Base-by-base conservation (phyloP, 148 eudicot species). In the Nepenthes mirabilis region DNA sequence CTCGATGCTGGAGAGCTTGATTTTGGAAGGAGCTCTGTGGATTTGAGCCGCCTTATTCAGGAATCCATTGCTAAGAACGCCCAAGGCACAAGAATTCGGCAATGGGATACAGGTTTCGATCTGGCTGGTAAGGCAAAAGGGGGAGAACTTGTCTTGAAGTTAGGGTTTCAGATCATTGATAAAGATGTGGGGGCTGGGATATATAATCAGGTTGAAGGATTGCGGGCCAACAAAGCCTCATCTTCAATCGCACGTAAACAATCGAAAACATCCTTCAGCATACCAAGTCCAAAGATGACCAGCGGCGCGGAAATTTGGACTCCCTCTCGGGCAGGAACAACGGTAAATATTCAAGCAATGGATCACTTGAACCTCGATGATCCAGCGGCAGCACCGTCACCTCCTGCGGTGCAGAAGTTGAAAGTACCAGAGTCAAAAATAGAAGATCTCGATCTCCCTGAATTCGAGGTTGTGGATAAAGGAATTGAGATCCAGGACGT, bases 151-250 rank as follows among this genome's bases (percentile, higher is more conserved):
- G 76, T 80, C 36, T 57, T 93, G 67, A 93, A 88, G 64, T 60
- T 93, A 55, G 91, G 95, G 32, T 88, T 93, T 58, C 96, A 93
- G 74, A 73, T 93, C 36, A 93, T 93, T 96, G 98, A 93, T 71
- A 93, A 88, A 68, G 98, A 93, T 63, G 98, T 96, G 35, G 87
- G 85, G 0, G 58, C 60, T 57, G 86, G 96, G 33, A 70, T 91
- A 58, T 88, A 83, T 56, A 81, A 64, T 61, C 87, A 72, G 61
- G 55, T 62, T 1, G 81, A 74, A 33, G 81, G 79, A 9, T 67
- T 59, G 14, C 83, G 73, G 65, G 37, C 82, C 0, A 65, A 58
- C 1, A 77, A 66, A 43, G 68, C 56, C 2, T 64, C 85, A 5
- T 71, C 90, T 40, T 64, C 88, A 1, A 3, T 79, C 35, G 98